Conservation (phyloP, 345 rosid genomes). For the Populus nigra region DNA sequence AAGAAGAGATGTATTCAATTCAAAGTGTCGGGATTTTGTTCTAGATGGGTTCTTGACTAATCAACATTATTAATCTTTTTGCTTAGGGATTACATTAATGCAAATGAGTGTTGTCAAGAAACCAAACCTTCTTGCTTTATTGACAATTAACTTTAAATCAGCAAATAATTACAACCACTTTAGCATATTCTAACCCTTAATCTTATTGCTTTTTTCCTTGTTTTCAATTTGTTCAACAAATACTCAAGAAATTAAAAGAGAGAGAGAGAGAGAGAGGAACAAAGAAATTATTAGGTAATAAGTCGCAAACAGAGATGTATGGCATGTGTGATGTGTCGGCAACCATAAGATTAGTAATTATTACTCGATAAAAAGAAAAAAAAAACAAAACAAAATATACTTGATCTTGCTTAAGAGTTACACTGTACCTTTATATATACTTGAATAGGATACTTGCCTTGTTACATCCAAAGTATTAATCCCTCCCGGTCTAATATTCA, state of each 20-base stretch:
- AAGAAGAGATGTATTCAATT: background rate
- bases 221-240: background rate
- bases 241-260: background rate
- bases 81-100: background rate
- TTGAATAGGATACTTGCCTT: too few relatives aligned
- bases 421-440: background rate
- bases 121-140: background rate
- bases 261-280: too few relatives aligned
- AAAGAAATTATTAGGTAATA: constrained; percentile 6
- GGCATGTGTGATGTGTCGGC: background rate
- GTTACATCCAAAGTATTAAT: too few relatives aligned
- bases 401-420: background rate
- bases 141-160: constrained; percentile 11
- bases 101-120: background rate
- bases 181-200: constrained; percentile 7
- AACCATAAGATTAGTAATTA: background rate
- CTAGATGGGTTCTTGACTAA: background rate
- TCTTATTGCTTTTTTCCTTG: constrained; percentile 6
- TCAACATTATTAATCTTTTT: constrained; percentile 4
- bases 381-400: background rate
- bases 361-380: background rate
- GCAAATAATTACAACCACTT: constrained; percentile 19
- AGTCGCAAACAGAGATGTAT: background rate
- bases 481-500: too few relatives aligned
- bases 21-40: background rate